These are phyloP conservation scores for Colletotrichum tanaceti DNA, from an alignment of 2,329 filamentous ascomycete species.

Conservation along the genomic window DNA sequence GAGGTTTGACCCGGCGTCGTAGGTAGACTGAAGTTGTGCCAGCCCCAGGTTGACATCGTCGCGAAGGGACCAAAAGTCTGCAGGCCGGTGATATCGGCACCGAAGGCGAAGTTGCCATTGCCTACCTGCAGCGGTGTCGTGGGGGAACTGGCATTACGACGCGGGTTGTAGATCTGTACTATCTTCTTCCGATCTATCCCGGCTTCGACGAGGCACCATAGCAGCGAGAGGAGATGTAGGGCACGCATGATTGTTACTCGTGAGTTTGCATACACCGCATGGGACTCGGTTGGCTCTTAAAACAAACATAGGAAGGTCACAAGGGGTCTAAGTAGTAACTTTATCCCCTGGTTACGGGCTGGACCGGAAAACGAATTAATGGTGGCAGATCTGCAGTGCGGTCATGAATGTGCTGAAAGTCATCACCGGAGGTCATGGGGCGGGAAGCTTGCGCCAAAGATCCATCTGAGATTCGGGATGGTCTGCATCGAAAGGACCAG, in stretches of 20 bases:
- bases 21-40: constrained; percentile 62
- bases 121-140: constrained; percentile 65
- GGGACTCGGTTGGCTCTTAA: too few species aligned
- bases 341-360: not conserved
- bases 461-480: constrained; percentile 14
- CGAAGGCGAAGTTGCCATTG: constrained; percentile 62
- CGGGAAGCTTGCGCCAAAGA: not conserved
- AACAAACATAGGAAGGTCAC: not conserved
- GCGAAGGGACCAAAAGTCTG: constrained; percentile 60
- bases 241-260: constrained; percentile 20
- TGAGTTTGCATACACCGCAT: not conserved
- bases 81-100: constrained; percentile 59
- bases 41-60: constrained; percentile 62
- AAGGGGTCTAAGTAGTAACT: not conserved
- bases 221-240: constrained; percentile 34
- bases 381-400: constrained; percentile 6
- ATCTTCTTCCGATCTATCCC: constrained; percentile 49
- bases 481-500: constrained; percentile 23
- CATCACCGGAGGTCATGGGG: not conserved
- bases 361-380: constrained; percentile 1
- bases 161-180: constrained; percentile 58
- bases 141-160: constrained; percentile 58
- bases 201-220: constrained; percentile 41
- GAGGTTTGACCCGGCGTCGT: constrained; percentile 51
- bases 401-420: not conserved